Conservation (phyloP, 108 stramenopile species). For the Ochromonas danica region DNA sequence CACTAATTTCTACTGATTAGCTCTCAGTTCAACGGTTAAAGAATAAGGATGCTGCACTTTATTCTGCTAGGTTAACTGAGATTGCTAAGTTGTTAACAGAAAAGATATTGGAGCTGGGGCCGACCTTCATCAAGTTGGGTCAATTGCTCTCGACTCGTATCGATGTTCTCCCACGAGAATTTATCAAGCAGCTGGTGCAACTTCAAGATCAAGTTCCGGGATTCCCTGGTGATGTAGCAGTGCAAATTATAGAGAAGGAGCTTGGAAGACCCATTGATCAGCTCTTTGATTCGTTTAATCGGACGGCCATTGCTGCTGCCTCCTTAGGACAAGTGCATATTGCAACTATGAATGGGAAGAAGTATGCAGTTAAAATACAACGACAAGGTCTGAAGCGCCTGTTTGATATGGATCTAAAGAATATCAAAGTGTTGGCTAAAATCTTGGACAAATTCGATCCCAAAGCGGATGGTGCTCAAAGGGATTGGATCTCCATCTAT, state of each 20-base stretch:
- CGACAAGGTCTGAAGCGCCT: conserved; percentile 84
- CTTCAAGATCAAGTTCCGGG: conserved; percentile 93
- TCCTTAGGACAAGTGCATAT: conserved; percentile 78
- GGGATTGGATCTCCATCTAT: conserved; percentile 88
- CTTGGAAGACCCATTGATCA: conserved; percentile 65
- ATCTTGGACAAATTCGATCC: conserved; percentile 90
- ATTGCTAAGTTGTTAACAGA: conserved; percentile 80
- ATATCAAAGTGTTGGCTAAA: conserved; percentile 75
- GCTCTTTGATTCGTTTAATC: conserved; percentile 75
- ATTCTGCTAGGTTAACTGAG: conserved; percentile 49
- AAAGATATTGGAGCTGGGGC: conserved; percentile 77
- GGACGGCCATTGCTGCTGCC: conserved; percentile 80
- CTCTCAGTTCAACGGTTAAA: conserved; percentile 61
- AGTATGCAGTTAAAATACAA: conserved; percentile 88
- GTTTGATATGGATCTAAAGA: conserved; percentile 91
- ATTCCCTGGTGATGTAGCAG: conserved; percentile 75
- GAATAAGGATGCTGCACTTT: not conserved
- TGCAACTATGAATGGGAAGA: conserved; percentile 59
- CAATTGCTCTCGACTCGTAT: conserved; percentile 90
- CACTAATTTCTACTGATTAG: not conserved
- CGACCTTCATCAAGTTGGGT: conserved; percentile 90
- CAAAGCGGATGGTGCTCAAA: conserved; percentile 84
- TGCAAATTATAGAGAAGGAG: conserved; percentile 77
- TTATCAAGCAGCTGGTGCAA: conserved; percentile 77
- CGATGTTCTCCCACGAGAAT: conserved; percentile 80